These are phyloP conservation scores for Lipomyces mesembrius DNA, from an alignment of 805 yeast genomes.

Conservation along the genomic window DNA sequence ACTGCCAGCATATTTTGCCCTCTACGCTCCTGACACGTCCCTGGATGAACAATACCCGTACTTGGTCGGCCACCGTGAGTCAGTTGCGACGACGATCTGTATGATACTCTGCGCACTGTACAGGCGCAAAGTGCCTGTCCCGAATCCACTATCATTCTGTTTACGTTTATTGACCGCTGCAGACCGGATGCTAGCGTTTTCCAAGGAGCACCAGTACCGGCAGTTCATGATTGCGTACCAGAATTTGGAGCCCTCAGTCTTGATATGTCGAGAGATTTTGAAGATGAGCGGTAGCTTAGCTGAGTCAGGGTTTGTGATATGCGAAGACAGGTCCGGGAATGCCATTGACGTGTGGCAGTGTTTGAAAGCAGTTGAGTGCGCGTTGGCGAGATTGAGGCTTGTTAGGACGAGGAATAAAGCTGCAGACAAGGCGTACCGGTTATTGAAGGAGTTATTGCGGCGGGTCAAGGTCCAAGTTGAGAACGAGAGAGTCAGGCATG, in stretches of 20 bases:
- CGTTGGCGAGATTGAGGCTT: slow-evolving; percentile 19
- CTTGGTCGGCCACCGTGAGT: slow-evolving; percentile 28
- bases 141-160: slow-evolving; percentile 34
- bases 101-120: slow-evolving; percentile 34
- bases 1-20: slow-evolving; percentile 30
- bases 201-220: slow-evolving; percentile 31
- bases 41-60: slow-evolving; percentile 29
- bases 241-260: slow-evolving; percentile 32
- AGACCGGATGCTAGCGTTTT: slow-evolving; percentile 17
- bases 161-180: slow-evolving; percentile 33
- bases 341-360: slow-evolving; percentile 32
- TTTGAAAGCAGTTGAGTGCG: slow-evolving; percentile 31
- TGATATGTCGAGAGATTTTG: slow-evolving; percentile 36
- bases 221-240: slow-evolving; percentile 36
- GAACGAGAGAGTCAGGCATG: slow-evolving; percentile 28
- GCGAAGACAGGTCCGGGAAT: slow-evolving; percentile 29
- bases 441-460: slow-evolving; percentile 31
- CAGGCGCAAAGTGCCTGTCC: slow-evolving; percentile 30
- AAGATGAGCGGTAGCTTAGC: slow-evolving; percentile 32
- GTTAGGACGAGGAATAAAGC: slow-evolving; percentile 27
- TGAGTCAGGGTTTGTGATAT: slow-evolving; percentile 27
- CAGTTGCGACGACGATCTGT: slow-evolving; percentile 31
- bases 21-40: slow-evolving; percentile 33
- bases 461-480: slow-evolving; percentile 33
- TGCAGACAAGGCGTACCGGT: slow-evolving; percentile 31